Conservation (phyloP, 352 stramenopile species). For the Phytophthora sansomeana region DNA sequence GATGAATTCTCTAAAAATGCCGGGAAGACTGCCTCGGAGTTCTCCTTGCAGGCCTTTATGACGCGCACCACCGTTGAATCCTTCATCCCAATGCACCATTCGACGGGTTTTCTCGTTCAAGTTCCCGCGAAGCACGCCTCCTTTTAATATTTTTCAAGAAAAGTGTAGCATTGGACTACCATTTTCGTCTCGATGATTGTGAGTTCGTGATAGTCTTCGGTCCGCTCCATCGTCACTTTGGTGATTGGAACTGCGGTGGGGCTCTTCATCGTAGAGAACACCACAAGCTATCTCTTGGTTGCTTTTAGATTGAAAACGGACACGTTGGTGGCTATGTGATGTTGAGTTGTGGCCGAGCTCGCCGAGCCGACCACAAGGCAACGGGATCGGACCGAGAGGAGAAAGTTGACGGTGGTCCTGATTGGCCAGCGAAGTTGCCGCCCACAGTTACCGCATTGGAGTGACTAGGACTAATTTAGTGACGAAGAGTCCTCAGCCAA, state of each 20-base stretch:
- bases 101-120: neutral
- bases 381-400: too few species aligned
- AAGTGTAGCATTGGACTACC: conserved; percentile 6
- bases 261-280: neutral
- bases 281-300: neutral
- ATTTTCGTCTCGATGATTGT: conserved; percentile 4
- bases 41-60: conserved; percentile 2
- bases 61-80: neutral
- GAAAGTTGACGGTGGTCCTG: too few species aligned
- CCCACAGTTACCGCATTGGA: too few species aligned
- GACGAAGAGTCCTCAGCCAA: too few species aligned
- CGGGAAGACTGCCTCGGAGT: neutral
- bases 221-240: neutral
- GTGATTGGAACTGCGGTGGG: neutral
- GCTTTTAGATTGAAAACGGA: neutral
- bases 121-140: neutral
- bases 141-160: conserved; percentile 3
- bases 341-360: too few species aligned
- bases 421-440: too few species aligned
- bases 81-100: neutral
- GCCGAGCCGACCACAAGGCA: too few species aligned
- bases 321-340: neutral
- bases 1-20: neutral
- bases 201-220: neutral
- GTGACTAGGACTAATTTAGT: too few species aligned